Evolutionary conservation across 805 yeast genomes (phyloP).

Genomic region (Sporopachydermia quercuum): DNA sequence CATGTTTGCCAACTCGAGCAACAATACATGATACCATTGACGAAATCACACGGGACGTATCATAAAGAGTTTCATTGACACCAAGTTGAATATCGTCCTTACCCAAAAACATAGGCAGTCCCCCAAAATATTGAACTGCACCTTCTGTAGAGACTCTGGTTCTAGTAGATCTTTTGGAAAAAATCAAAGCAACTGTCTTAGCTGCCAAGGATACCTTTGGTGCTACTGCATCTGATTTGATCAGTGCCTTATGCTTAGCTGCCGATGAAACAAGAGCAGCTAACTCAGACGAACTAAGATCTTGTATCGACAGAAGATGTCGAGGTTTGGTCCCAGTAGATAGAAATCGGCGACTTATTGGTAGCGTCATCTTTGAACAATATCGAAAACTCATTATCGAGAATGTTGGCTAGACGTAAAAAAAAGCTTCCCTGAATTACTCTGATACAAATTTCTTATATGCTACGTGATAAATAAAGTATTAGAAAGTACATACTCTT

Average conservation of each 20-base stretch:
- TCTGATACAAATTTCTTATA: too few relatives aligned
- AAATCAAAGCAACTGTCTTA: conserved; percentile 67
- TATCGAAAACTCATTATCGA: too few relatives aligned
- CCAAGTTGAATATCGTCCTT: conserved; percentile 95
- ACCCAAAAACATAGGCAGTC: conserved; percentile 92
- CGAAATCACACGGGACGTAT: conserved; percentile 76
- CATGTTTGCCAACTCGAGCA: conserved; percentile 85
- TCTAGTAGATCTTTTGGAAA: conserved; percentile 87
- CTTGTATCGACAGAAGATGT: conserved; percentile 74
- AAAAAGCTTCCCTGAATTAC: too few relatives aligned
- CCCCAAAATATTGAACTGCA: conserved; percentile 86
- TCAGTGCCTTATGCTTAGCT: conserved; percentile 42
- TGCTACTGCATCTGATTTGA: conserved; percentile 33
- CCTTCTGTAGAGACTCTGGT: conserved; percentile 92
- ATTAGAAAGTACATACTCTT: too few relatives aligned
- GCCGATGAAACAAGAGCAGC: conserved; percentile 61
- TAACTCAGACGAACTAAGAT: conserved; percentile 61
- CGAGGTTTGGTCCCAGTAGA: conserved; percentile 25
- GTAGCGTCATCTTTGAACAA: conserved; percentile 4
- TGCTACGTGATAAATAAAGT: too few relatives aligned
- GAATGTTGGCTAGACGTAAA: too few relatives aligned
- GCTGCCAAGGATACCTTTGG: conserved; percentile 47
- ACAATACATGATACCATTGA: conserved; percentile 95
- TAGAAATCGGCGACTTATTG: conserved; percentile 20
- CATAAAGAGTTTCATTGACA: conserved; percentile 82